phyloP scores from a whole-genome alignment of 192 early-diverging fungal species.

The Phlyctochytrium bullatum region DNA sequence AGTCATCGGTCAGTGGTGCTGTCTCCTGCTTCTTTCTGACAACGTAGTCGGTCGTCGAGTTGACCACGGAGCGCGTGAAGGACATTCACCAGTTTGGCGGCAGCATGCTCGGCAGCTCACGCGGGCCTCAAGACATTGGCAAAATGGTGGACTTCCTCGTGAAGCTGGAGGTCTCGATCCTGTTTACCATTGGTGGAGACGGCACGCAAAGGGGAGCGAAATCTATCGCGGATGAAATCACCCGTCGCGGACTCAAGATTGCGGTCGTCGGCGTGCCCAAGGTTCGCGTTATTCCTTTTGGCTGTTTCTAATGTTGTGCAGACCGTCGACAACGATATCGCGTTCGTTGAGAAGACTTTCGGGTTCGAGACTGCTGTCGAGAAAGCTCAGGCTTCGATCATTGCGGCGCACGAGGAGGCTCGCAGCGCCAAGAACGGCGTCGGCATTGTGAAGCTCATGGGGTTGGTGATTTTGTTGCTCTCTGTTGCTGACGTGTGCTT shows the following conservation, averaged over 20 bases:
- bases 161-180: constrained; percentile 19
- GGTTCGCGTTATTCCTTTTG: background rate
- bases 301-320: background rate
- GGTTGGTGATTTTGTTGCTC: constrained; percentile 1
- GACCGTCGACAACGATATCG: constrained; percentile 37
- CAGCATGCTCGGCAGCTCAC: constrained; percentile 17
- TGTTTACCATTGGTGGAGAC: constrained; percentile 38
- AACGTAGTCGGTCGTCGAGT: background rate
- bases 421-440: constrained; percentile 22
- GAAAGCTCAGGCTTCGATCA: constrained; percentile 24
- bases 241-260: constrained; percentile 15
- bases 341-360: constrained; percentile 32
- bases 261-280: constrained; percentile 38
- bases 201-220: constrained; percentile 33
- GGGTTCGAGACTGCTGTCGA: constrained; percentile 40
- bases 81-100: constrained; percentile 33
- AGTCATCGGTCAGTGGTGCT: background rate
- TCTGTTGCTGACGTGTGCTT: background rate
- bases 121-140: constrained; percentile 23
- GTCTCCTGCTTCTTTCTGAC: background rate
- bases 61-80: constrained; percentile 18
- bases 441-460: constrained; percentile 41
- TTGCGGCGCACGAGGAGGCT: constrained; percentile 37
- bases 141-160: constrained; percentile 29
- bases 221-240: constrained; percentile 21